Percentiles rank a stretch among this genome's conserved stretches.
Evolutionary conservation across 2,329 filamentous ascomycete species (phyloP).

Genomic region (Davidsoniella eucalypti): DNA sequence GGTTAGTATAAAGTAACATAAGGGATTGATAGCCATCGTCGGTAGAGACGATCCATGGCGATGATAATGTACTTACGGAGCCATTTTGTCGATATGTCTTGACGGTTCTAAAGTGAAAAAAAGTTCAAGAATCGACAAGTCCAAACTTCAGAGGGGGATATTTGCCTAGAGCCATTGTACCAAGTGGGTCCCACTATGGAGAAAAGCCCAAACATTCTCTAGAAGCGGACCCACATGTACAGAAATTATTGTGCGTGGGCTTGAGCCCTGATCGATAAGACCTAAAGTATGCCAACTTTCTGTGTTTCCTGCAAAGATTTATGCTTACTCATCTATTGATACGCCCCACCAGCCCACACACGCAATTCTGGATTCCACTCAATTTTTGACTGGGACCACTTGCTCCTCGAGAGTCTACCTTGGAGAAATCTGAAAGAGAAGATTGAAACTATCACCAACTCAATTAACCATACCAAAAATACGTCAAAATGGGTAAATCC

Average conservation of each 20-base stretch:
- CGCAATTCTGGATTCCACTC: slow-evolving; percentile 12
- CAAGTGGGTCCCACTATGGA: background rate
- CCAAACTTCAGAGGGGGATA: slow-evolving; percentile 8
- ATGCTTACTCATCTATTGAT: slow-evolving; percentile 3
- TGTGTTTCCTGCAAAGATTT: slow-evolving; percentile 1
- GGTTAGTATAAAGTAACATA: slow-evolving; percentile 12
- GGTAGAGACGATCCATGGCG: background rate
- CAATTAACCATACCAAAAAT: slow-evolving; percentile 12
- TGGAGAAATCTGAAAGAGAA: slow-evolving; percentile 12
- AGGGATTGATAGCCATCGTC: background rate
- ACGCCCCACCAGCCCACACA: slow-evolving; percentile 9
- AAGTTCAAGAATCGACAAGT: slow-evolving; percentile 12
- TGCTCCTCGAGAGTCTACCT: slow-evolving; percentile 12
- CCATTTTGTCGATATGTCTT: slow-evolving; percentile 24
- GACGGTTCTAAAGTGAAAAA: slow-evolving; percentile 14
- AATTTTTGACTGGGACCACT: slow-evolving; percentile 11
- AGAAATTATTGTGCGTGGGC: slow-evolving; percentile 12
- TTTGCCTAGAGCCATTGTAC: background rate
- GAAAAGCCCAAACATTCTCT: background rate
- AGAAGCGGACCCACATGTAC: no score
- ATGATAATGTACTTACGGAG: slow-evolving; percentile 21
- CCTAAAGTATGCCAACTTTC: slow-evolving; percentile 5
- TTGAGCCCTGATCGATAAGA: slow-evolving; percentile 10
- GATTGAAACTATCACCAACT: slow-evolving; percentile 11
- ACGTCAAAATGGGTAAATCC: slow-evolving; percentile 65